Evolutionary conservation across 148 eudicot species (phyloP).

Genomic region (Silene uniflora): DNA sequence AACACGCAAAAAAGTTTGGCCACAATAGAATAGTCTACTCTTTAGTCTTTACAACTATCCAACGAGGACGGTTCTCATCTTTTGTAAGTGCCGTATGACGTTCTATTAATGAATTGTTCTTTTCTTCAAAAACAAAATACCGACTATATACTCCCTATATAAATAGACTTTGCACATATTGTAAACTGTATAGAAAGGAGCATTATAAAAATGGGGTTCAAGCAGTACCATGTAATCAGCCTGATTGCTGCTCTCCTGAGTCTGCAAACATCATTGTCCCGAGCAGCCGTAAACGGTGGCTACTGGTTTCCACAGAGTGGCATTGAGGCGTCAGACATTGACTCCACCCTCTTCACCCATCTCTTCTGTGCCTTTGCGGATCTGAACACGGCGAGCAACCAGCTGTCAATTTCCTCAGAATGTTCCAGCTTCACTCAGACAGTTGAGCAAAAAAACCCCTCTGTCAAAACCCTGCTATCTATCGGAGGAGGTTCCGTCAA

Average conservation of each 20-base stretch:
- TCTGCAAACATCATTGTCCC: conserved; percentile 11
- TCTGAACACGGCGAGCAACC: conserved; percentile 34
- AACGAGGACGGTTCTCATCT: no score
- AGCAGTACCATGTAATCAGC: background rate
- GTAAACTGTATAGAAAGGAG: background rate
- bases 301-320: conserved; percentile 59
- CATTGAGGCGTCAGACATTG: conserved; percentile 31
- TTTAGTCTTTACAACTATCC: no score
- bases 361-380: conserved; percentile 64
- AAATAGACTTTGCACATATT: background rate
- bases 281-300: conserved; percentile 34
- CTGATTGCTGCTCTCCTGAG: conserved; percentile 9
- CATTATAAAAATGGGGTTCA: background rate
- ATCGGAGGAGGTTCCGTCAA: conserved; percentile 41
- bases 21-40: no score
- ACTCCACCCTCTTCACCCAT: conserved; percentile 69
- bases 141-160: background rate
- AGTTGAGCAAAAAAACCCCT: conserved; percentile 36
- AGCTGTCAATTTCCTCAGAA: conserved; percentile 30
- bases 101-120: no score
- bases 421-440: conserved; percentile 40
- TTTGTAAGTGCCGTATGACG: no score
- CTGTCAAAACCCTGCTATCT: conserved; percentile 45
- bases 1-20: no score
- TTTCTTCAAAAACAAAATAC: no score